These are phyloP conservation scores for Debaryomyces prosopidis DNA, from an alignment of 805 yeast species.

Conservation along the genomic window DNA sequence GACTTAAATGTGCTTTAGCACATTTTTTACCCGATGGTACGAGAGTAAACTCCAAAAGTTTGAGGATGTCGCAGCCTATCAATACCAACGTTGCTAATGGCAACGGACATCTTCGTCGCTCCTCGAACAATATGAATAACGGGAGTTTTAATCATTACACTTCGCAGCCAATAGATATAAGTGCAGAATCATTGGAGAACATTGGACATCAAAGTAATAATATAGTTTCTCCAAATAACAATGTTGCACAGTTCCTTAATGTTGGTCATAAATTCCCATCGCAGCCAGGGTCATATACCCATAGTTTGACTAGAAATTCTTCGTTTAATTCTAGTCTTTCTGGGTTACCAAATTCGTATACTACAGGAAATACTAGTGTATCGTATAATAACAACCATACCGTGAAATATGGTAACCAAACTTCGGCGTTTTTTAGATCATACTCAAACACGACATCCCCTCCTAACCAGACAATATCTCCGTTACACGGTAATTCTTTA, in stretches of 20 bases:
- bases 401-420: background rate
- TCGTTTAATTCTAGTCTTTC: background rate
- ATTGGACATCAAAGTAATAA: conserved; percentile 1
- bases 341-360: background rate
- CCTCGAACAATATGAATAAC: conserved; percentile 1
- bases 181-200: conserved; percentile 3
- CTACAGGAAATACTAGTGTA: background rate
- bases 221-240: conserved; percentile 4
- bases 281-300: conserved; percentile 4
- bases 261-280: conserved; percentile 5
- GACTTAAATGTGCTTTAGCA: conserved; percentile 90
- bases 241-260: conserved; percentile 12
- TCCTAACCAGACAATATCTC: conserved; percentile 5
- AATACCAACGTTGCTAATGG: conserved; percentile 3
- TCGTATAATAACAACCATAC: background rate
- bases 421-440: conserved; percentile 8
- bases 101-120: conserved; percentile 1
- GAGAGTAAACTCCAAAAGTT: conserved; percentile 56
- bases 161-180: conserved; percentile 16
- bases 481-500: conserved; percentile 5
- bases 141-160: background rate
- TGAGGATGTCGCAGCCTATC: background rate
- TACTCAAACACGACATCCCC: conserved; percentile 15
- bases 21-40: conserved; percentile 89
- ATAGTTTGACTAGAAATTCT: background rate